Base-by-base conservation (phyloP, 345 rosid genomes). In the Melaleuca alternifolia region DNA sequence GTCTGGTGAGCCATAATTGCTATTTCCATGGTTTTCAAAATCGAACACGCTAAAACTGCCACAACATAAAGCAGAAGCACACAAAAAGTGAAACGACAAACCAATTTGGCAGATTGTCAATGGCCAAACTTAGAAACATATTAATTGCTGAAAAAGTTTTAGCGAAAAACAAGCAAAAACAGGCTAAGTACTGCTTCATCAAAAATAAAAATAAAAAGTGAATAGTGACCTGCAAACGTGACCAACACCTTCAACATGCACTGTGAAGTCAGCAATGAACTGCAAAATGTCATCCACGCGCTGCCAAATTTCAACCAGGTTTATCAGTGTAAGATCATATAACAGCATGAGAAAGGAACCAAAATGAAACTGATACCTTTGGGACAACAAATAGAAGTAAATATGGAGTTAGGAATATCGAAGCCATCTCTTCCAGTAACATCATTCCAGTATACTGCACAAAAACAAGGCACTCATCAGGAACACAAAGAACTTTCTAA, bases 391-490 rank as follows among this genome's bases (percentile, higher is more conserved):
- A 95, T 88, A 96, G 51, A 85, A 98, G 98, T 91, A 98, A 88
- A 87, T 93, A 92, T 16, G 99, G 99, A 62, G 99, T 98, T 86
- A 98, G 94, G 92, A 98, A 96, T 88, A 98, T 96, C 9, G 99
- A 98, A 53, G 98, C 94, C 92, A 96, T 98, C 94, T 98, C 99
- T 92, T 98, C 99, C 10, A 98, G 93, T 87, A 96, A 87, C 98
- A 98, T 95, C 98, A 94, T 98, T 88, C 96, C 98, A 87, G 98
- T 96, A 85, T 95, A 98, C 99, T 98, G 93, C 94, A 94, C 84
- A 51, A 84, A 24, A 61, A 53, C 65, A 57, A 87, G 82, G 52
- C 44, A 76, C 21, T 30, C 51, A 54, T 50, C 83, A 59, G 52
- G 56, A 88, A 84, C 61, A n/a, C n/a, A 84, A n/a, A n/a, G 83